A percentile compares a stretch with the other conserved stretches of the same genome.
These are phyloP conservation scores for Pythium pyrilobum DNA, from an alignment of 352 stramenopile species.

Conservation along the genomic window DNA sequence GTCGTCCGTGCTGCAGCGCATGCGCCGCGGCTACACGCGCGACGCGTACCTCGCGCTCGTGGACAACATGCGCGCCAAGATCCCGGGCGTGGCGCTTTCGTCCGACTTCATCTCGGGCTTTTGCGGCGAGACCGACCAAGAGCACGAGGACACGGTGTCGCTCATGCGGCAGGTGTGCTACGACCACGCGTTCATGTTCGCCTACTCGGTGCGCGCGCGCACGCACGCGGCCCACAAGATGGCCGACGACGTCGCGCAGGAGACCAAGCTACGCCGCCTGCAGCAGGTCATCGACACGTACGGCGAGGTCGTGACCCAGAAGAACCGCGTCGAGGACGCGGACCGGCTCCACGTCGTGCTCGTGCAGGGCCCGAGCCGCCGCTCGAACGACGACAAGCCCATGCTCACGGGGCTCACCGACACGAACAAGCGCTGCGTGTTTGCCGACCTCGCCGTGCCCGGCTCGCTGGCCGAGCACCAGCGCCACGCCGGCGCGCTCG, in stretches of 20 bases:
- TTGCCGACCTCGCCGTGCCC: slow-evolving; percentile 53
- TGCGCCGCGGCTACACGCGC: slow-evolving; percentile 95
- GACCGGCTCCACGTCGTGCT: slow-evolving; percentile 93
- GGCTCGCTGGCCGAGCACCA: slow-evolving; percentile 42
- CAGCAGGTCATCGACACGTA: slow-evolving; percentile 96
- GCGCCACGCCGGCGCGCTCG: slow-evolving; percentile 27
- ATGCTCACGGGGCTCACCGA: slow-evolving; percentile 86
- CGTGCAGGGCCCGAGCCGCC: slow-evolving; percentile 91
- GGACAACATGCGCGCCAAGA: slow-evolving; percentile 83
- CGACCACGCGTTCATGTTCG: slow-evolving; percentile 99
- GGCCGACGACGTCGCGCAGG: slow-evolving; percentile 93
- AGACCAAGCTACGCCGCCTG: slow-evolving; percentile 94
- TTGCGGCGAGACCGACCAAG: slow-evolving; percentile 97
- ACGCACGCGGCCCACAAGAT: slow-evolving; percentile 95
- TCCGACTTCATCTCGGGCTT: slow-evolving; percentile 99
- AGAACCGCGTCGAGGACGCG: slow-evolving; percentile 90
- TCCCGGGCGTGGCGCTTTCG: slow-evolving; percentile 84
- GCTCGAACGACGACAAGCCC: slow-evolving; percentile 58
- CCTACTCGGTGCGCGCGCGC: slow-evolving; percentile 94
- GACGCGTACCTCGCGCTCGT: slow-evolving; percentile 97
- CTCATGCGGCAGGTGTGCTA: slow-evolving; percentile 86
- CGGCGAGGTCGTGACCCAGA: slow-evolving; percentile 84
- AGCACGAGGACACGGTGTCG: slow-evolving; percentile 94
- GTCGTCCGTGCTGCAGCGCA: slow-evolving; percentile 79
- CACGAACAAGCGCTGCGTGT: slow-evolving; percentile 89